Evolutionary conservation across 139 green algal genomes (phyloP), one percentile per base, ranked within the genome.

Genomic region (Tetradesmus obliquus): DNA sequence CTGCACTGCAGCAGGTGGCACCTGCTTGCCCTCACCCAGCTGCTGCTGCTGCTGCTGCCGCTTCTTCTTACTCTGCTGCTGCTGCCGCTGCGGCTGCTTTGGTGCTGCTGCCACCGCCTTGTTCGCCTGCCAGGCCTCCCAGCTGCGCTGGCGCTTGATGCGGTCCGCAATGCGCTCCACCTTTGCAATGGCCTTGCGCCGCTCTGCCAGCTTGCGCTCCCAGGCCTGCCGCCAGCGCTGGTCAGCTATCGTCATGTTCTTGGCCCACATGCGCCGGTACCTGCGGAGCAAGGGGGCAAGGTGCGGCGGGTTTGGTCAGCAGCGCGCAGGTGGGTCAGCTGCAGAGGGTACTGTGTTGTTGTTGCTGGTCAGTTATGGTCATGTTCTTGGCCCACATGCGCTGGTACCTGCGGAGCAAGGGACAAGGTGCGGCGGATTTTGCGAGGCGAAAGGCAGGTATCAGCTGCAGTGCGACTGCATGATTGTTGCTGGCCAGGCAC

Each of bases 341-440:
- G n/a, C n/a, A n/a, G n/a, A n/a, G n/a, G n/a, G n/a, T n/a, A n/a
- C n/a, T n/a, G n/a, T n/a, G n/a, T n/a, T n/a, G n/a, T n/a, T n/a
- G n/a, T n/a, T n/a, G 62, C 82, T 89, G 62, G 45, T 88, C 69
- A 1, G 81, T 72, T 2, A 92, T 58, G 0, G n/a, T 17, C 51
- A 84, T 54, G 17, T 92, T 87, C 82, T 92, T 92, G n/a, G 15
- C 20, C 81, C 81, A 92, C 79, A 82, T 79, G 20, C 89, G 89
- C 20, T 8, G 7, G 88, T 72, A 87, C 12, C 79, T 87, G 79
- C 79, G 58, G 13, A 45, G n/a, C 13, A 12, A 69, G 53, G 10
- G 55, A 3, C 32, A 0, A 45, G 32, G 32, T 45, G 32, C 32
- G 32, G 32, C 32, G 0, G 0, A 45, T 45, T 45, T 45, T 45